These are phyloP conservation scores for Logfia minima DNA, from an alignment of 129 eudicot genomes.

Conservation along the genomic window DNA sequence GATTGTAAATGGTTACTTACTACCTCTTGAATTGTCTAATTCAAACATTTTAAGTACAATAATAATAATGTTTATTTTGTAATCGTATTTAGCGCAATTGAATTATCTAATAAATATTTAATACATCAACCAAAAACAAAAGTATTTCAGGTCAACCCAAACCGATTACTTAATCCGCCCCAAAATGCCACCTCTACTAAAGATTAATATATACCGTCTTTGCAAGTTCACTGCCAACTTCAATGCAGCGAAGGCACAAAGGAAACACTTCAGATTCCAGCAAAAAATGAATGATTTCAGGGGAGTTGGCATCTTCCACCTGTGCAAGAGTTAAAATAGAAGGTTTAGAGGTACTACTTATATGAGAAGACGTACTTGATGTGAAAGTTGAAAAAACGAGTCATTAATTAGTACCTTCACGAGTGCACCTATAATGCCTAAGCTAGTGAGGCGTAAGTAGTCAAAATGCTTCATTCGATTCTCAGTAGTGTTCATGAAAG, in stretches of 20 bases:
- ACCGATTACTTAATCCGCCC: not conserved
- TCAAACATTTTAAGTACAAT: too few species aligned
- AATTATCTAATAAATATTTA: too few species aligned
- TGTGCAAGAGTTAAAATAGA: not conserved
- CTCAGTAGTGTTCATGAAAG: conserved; percentile 34
- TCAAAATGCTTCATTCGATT: conserved; percentile 31
- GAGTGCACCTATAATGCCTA: conserved; percentile 45
- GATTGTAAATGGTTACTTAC: too few species aligned
- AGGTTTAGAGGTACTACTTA: not conserved
- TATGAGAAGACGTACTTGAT: not conserved
- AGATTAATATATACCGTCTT: conserved; percentile 32
- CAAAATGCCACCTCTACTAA: not conserved
- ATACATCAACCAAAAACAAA: too few species aligned
- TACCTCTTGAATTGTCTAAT: too few species aligned
- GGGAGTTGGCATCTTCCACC: conserved; percentile 39
- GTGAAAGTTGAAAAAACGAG: not conserved
- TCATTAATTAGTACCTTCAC: conserved; percentile 38
- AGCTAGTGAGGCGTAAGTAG: conserved; percentile 43
- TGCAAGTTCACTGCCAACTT: conserved; percentile 40
- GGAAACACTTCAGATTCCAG: conserved; percentile 47
- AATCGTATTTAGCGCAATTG: too few species aligned
- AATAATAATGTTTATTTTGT: too few species aligned
- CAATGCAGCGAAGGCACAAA: conserved; percentile 48
- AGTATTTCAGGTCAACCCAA: not conserved
- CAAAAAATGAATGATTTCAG: conserved; percentile 40